Conservation (phyloP, 805 yeast species). For the Myxozyma neotropica region DNA sequence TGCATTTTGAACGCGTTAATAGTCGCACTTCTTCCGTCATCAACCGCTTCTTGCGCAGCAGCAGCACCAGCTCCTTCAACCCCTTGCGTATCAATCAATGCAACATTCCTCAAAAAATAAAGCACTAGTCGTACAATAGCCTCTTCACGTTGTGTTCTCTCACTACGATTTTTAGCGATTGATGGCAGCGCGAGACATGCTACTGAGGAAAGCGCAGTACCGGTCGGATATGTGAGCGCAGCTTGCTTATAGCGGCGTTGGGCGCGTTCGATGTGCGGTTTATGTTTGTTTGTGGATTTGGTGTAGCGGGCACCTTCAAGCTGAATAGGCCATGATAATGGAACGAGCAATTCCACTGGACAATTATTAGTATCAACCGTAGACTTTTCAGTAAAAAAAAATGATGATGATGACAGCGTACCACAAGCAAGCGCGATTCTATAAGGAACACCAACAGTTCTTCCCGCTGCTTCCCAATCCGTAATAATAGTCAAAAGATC, state of each 20-base stretch:
- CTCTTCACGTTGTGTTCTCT: conserved; percentile 70
- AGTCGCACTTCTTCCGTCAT: conserved; percentile 64
- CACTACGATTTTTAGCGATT: conserved; percentile 52
- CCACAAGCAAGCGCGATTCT: conserved; percentile 66
- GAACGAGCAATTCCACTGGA: conserved; percentile 72
- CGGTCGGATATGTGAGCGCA: conserved; percentile 59
- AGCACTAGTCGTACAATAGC: conserved; percentile 72
- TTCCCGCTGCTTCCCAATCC: conserved; percentile 60
- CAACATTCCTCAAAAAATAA: conserved; percentile 74
- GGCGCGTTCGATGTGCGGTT: conserved; percentile 61
- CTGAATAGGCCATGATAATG: conserved; percentile 83
- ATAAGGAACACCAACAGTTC: conserved; percentile 44
- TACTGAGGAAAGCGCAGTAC: conserved; percentile 67
- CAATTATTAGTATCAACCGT: neutral
- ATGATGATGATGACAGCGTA: conserved; percentile 2
- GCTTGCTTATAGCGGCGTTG: conserved; percentile 74
- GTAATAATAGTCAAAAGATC: conserved; percentile 76
- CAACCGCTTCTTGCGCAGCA: conserved; percentile 59
- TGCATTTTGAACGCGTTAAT: conserved; percentile 64
- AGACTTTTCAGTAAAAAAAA: neutral
- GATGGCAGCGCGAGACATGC: conserved; percentile 69
- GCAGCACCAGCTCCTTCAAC: neutral
- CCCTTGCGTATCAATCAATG: conserved; percentile 65
- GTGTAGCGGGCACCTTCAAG: conserved; percentile 61
- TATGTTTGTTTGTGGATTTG: conserved; percentile 58